Conservation (phyloP, 495 filamentous ascomycete species). For the Evernia prunastri region DNA sequence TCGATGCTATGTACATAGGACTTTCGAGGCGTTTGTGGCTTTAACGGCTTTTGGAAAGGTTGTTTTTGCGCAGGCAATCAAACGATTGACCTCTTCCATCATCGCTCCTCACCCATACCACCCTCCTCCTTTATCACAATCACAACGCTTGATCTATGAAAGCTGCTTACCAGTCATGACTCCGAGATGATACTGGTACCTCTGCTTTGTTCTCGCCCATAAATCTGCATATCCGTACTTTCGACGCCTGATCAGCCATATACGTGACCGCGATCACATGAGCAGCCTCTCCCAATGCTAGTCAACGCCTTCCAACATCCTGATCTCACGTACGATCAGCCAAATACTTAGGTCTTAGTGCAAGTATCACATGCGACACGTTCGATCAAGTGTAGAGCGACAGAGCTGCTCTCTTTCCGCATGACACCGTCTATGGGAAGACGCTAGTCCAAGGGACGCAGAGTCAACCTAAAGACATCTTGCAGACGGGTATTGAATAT, state of each 20-base stretch:
- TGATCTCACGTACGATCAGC: background rate
- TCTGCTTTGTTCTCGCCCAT: background rate
- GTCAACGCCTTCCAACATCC: background rate
- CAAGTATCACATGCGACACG: background rate
- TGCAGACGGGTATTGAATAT: background rate
- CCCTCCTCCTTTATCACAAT: background rate
- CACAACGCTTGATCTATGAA: background rate
- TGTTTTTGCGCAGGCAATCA: background rate
- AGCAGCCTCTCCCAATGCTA: background rate
- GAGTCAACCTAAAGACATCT: background rate
- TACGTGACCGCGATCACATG: background rate
- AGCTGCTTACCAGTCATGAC: background rate
- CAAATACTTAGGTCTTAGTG: background rate
- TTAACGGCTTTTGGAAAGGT: background rate
- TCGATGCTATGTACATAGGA: background rate
- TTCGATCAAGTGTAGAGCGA: background rate
- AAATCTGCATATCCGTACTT: background rate
- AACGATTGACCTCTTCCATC: background rate
- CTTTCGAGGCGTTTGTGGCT: background rate
- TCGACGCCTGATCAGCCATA: background rate
- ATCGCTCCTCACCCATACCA: background rate
- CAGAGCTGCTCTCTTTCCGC: constrained; percentile 3
- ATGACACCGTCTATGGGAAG: background rate
- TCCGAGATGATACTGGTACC: background rate
- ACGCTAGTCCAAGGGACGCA: background rate